Evolutionary conservation across 1,284 basidiomycete genomes (phyloP).

Genomic region (Boletus semigastroideus): DNA sequence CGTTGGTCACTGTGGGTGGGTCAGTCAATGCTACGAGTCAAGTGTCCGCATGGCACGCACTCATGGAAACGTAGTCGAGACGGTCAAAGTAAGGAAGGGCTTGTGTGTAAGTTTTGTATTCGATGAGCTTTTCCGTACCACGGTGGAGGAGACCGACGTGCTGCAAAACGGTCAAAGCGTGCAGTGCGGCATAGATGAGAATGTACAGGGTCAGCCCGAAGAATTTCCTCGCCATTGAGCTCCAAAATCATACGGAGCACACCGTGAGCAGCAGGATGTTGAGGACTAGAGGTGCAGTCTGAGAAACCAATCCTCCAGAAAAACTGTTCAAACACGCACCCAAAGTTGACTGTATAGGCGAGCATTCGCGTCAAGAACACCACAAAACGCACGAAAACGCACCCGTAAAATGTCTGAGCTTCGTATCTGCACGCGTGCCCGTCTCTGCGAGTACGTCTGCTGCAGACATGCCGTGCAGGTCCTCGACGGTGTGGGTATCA

Average conservation of each 20-base stretch:
- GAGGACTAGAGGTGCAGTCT: conserved; percentile 58
- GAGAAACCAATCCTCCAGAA: conserved; percentile 8
- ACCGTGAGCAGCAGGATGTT: conserved; percentile 96
- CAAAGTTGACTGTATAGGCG: conserved; percentile 75
- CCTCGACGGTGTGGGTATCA: conserved; percentile 75
- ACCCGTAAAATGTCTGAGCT: conserved; percentile 92
- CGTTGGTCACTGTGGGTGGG: conserved; percentile 82
- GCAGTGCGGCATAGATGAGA: background rate
- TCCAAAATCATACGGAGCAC: conserved; percentile 70
- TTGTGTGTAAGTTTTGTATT: conserved; percentile 99
- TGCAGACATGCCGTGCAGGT: conserved; percentile 76
- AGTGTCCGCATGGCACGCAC: conserved; percentile 46
- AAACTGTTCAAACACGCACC: conserved; percentile 48
- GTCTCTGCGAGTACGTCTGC: conserved; percentile 78
- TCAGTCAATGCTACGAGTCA: background rate
- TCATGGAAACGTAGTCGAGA: conserved; percentile 99
- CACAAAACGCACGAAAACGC: conserved; percentile 29
- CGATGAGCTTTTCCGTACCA: conserved; percentile 98
- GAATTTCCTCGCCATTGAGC: conserved; percentile 95
- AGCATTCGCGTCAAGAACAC: conserved; percentile 6
- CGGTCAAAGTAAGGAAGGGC: conserved; percentile 99
- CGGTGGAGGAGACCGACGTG: conserved; percentile 97
- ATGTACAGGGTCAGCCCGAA: conserved; percentile 85
- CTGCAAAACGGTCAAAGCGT: conserved; percentile 39
- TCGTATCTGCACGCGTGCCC: conserved; percentile 71